Evolutionary conservation across 148 eudicot species (phyloP), one percentile per base, ranked within the genome.

Genomic region (Salicornia ramosissima): DNA sequence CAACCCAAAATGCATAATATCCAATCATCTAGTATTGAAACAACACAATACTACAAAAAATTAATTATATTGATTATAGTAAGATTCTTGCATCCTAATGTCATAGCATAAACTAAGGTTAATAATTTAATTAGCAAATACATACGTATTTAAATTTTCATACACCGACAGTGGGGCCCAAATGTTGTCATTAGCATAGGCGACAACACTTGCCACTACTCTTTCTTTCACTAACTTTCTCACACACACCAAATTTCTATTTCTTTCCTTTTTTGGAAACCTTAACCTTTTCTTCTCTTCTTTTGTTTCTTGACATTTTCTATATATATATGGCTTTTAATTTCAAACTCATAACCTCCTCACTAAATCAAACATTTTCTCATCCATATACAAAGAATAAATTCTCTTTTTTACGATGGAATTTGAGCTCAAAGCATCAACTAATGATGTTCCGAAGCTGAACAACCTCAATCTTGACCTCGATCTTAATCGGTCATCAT

Each of bases 401-500:
- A 36, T 36, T 36, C 40, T 36, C 40, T 8, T 36, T n/a, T 36
- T 36, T 36, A 36, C 12, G 10, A 87, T 88, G 89, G 85, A 80
- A 69, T 80, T 75, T 71, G 74, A 76, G 24, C 78, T 73, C 34
- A 80, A 80, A 68, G 49, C 78, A 64, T 67, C 80, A 15, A 49
- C n/a, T 28, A 74, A 58, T 59, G 68, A 80, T 62, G 11, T 62
- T n/a, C 28, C 16, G 67, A 69, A 4, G 10, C 6, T 66, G 4
- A 74, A 66, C 47, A 84, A 74, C 75, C 78, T 74, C 47, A 84
- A 74, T 74, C 78, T 86, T 0, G 75, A 85, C 65, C 74, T 84
- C 24, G 73, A 66, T 18, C 82, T 84, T 13, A 86, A 88, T 43
- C 76, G 69, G 14, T 76, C 81, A 5, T 77, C 82, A 0, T 79